Base-by-base conservation (phyloP, 495 filamentous ascomycete species). In the Tuber indicum region DNA sequence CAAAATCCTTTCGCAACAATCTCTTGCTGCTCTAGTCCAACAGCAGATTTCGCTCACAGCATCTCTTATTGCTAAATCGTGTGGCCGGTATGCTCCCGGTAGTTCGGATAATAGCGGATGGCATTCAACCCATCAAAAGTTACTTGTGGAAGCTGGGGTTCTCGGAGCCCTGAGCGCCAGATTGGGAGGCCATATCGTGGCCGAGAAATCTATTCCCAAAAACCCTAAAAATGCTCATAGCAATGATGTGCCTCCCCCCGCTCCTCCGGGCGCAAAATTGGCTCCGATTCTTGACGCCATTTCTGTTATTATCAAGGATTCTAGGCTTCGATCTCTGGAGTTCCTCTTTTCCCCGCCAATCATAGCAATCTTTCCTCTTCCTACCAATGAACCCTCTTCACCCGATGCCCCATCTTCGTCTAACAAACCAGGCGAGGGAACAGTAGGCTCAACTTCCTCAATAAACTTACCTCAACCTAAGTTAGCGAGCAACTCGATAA, bases 261-360 rank as follows among this genome's bases (percentile, higher is more conserved):
- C 92, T 10, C 88, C 90, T 1, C 85, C 84, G 43, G 86, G 86
- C 16, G 87, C 87, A n/a, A 87, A 89, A 46, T 84, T 97, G 69
- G 87, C 90, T 10, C 87, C 89, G 43, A 88, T 96, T 70, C 85
- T 99, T n/a, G 91, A 94, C 75, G 93, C 94, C 1, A 89, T 96
- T 70, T 89, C 90, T 17, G 88, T 90, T 62, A 94, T 98, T 69
- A 89, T 97, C 75, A 87, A 90, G 66, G 88, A 91, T 77, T 98
- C 96, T 0, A 91, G 91, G 73, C 91, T 89, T 85, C 89, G 93
- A 26, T 90, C 92, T 23, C 89, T 90, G 75, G 89, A 92, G 78
- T 89, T 98, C 75, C 85, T 97, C 41, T 93, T 90, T 76, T 94
- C 93, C 0, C 91, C 92, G 3, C 87, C 90, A 2, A 91, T 97